Percentiles rank a stretch among this genome's conserved stretches.
Evolutionary conservation across 2,329 filamentous ascomycete genomes (phyloP).

Genomic region (Capronia epimyces): DNA sequence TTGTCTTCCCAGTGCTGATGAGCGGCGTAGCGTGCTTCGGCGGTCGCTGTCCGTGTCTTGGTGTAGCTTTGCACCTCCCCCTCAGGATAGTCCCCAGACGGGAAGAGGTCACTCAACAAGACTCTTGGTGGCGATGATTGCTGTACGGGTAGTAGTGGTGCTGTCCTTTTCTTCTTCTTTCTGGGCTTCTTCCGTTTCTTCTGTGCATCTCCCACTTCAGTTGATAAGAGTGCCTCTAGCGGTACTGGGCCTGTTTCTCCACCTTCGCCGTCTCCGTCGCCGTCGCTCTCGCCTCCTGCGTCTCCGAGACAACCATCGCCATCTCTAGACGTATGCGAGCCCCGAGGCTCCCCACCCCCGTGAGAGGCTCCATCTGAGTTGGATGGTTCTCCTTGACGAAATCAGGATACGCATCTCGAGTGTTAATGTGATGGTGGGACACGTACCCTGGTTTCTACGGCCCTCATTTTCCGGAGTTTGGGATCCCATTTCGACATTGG

Average conservation of each 20-base stretch:
- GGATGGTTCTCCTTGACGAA: constrained; percentile 22
- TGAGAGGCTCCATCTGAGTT: constrained; percentile 21
- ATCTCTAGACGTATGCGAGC: constrained; percentile 40
- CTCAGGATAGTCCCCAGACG: constrained; percentile 40
- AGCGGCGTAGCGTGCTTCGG: constrained; percentile 43
- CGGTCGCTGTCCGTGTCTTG: constrained; percentile 42
- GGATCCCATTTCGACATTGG: constrained; percentile 38
- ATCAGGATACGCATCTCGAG: constrained; percentile 26
- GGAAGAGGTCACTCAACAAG: constrained; percentile 44
- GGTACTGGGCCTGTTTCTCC: constrained; percentile 22
- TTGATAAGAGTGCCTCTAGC: constrained; percentile 22
- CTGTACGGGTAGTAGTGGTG: constrained; percentile 23
- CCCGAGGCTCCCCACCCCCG: constrained; percentile 41
- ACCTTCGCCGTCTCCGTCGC: constrained; percentile 32
- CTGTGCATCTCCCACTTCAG: constrained; percentile 12
- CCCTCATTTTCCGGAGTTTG: constrained; percentile 39
- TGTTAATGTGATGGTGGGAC: background rate
- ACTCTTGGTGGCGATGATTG: constrained; percentile 47
- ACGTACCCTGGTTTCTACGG: constrained; percentile 34
- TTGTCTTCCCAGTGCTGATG: constrained; percentile 41
- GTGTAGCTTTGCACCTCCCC: constrained; percentile 47
- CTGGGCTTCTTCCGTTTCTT: constrained; percentile 44
- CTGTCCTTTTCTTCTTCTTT: constrained; percentile 39
- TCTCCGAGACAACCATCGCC: constrained; percentile 42
- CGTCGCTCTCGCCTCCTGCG: constrained; percentile 30